A percentile compares a stretch with the other conserved stretches of the same genome.
These are phyloP conservation scores for Pholiota conissans DNA, from an alignment of 768 basidiomycete species.

Conservation along the genomic window DNA sequence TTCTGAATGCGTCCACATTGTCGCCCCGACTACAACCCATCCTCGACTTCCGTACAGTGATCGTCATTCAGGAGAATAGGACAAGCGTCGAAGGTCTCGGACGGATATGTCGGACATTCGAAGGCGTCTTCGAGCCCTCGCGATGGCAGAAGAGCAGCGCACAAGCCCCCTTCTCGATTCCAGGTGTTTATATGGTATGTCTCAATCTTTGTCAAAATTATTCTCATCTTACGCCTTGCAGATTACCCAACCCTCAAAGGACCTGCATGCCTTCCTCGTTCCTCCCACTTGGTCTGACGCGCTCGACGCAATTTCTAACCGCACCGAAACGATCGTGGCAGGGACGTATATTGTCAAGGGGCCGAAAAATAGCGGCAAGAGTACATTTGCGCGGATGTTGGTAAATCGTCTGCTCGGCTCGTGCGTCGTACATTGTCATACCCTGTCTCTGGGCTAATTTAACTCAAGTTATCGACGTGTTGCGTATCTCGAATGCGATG, in stretches of 20 bases:
- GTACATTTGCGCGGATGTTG: conserved; percentile 76
- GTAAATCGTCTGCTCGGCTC: conserved; percentile 65
- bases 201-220: neutral
- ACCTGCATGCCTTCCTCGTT: conserved; percentile 36
- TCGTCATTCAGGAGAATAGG: conserved; percentile 56
- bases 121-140: conserved; percentile 59
- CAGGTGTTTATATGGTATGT: conserved; percentile 50
- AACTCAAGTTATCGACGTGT: conserved; percentile 67
- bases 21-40: conserved; percentile 13
- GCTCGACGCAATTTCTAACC: conserved; percentile 25
- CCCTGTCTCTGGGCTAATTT: neutral
- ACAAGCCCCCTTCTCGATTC: conserved; percentile 41
- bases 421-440: conserved; percentile 34
- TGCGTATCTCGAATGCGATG: conserved; percentile 89
- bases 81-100: conserved; percentile 72
- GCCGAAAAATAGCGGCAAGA: conserved; percentile 87
- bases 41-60: conserved; percentile 28
- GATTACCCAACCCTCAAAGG: conserved; percentile 36
- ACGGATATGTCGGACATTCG: conserved; percentile 59
- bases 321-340: conserved; percentile 21
- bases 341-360: conserved; percentile 74
- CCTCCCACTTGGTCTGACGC: conserved; percentile 39
- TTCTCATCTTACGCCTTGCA: conserved; percentile 15
- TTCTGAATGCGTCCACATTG: neutral
- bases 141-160: conserved; percentile 37